A percentile compares a stretch with the other conserved stretches of the same genome.
Conservation (phyloP, 2,329 filamentous ascomycete genomes). For the Pezicula neosporulosa region DNA sequence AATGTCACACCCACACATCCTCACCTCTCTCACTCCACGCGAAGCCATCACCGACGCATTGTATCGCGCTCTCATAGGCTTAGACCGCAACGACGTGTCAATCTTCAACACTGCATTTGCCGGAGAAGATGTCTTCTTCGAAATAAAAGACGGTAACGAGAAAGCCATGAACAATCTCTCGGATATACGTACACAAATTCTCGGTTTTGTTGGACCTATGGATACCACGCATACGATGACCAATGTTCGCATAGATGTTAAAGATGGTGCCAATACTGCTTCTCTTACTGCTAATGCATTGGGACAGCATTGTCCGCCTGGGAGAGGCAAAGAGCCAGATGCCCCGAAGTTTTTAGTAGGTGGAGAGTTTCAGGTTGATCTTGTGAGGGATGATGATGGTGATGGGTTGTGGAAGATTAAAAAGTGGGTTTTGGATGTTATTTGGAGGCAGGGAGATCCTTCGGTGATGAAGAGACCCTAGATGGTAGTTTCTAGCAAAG, state of each 20-base stretch:
- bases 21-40: slow-evolving; percentile 15
- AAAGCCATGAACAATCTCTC: slow-evolving; percentile 5
- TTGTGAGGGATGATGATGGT: slow-evolving; percentile 23
- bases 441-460: slow-evolving; percentile 29
- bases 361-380: slow-evolving; percentile 26
- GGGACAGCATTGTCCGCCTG: slow-evolving; percentile 26
- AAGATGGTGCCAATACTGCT: slow-evolving; percentile 23
- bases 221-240: slow-evolving; percentile 30
- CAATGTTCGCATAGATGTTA: slow-evolving; percentile 26
- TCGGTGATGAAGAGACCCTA: slow-evolving; percentile 2
- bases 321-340: slow-evolving; percentile 22
- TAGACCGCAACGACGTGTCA: slow-evolving; percentile 18
- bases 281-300: slow-evolving; percentile 20
- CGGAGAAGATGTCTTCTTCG: slow-evolving; percentile 10
- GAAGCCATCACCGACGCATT: slow-evolving; percentile 24
- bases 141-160: neutral
- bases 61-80: slow-evolving; percentile 19
- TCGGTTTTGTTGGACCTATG: slow-evolving; percentile 16
- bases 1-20: neutral
- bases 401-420: slow-evolving; percentile 32
- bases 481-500: too few relatives aligned
- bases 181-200: slow-evolving; percentile 9
- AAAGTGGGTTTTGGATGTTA: slow-evolving; percentile 25
- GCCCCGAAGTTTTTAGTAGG: slow-evolving; percentile 22
- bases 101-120: slow-evolving; percentile 21